Evolutionary conservation across 1,284 basidiomycete genomes (phyloP).

Genomic region (Malassezia obtusa): DNA sequence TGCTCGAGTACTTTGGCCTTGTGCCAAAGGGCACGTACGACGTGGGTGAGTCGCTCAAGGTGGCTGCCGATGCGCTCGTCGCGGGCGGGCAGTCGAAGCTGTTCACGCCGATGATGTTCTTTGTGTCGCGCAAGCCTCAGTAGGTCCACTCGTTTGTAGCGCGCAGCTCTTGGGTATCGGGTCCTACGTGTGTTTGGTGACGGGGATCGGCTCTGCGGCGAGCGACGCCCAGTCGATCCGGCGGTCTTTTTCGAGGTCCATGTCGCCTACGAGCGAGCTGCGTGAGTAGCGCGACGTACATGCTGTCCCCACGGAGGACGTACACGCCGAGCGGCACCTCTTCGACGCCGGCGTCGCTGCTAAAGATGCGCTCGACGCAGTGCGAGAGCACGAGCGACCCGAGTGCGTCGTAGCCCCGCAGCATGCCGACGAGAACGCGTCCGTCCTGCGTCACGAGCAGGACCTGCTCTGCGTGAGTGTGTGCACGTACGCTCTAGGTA

Average conservation of each 20-base stretch:
- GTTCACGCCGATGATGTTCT: conserved; percentile 47
- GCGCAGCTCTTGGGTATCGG: conserved; percentile 1
- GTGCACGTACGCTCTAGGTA: conserved; percentile 16
- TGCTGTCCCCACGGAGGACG: conserved; percentile 93
- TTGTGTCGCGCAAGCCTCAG: conserved; percentile 21
- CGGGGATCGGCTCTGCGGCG: conserved; percentile 72
- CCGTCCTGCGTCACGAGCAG: conserved; percentile 83
- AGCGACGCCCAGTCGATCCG: conserved; percentile 68
- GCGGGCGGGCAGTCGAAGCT: conserved; percentile 79
- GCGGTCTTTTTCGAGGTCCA: conserved; percentile 75
- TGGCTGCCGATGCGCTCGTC: conserved; percentile 70
- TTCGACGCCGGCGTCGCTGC: conserved; percentile 73
- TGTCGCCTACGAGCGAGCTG: conserved; percentile 68
- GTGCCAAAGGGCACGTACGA: conserved; percentile 87
- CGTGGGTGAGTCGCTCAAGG: conserved; percentile 78
- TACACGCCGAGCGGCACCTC: conserved; percentile 92
- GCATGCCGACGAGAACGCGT: conserved; percentile 57
- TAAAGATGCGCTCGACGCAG: conserved; percentile 41
- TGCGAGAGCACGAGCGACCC: conserved; percentile 39
- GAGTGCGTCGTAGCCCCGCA: conserved; percentile 33
- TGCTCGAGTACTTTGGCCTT: conserved; percentile 68
- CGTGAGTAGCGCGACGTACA: conserved; percentile 56
- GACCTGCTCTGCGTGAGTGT: conserved; percentile 58
- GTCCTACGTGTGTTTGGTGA: conserved; percentile 25
- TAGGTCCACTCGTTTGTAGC: neutral